phyloP scores from a whole-genome alignment of 2,329 filamentous ascomycete genomes.

The Talaromyces amestolkiae region DNA sequence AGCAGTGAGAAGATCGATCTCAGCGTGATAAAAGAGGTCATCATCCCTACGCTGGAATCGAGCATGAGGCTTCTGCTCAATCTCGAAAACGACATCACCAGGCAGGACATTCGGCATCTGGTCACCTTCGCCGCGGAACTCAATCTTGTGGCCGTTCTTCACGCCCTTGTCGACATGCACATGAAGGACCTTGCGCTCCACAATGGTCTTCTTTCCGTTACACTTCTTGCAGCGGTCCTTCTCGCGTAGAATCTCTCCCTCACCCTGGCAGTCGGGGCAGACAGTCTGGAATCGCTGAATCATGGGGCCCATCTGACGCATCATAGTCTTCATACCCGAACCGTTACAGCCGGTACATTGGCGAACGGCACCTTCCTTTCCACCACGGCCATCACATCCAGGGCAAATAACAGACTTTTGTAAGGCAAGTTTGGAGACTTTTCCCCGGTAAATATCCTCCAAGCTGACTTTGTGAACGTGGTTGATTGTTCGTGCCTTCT shows the following conservation, averaged over 20 bases:
- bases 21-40: slow-evolving; percentile 89
- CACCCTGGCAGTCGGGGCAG: slow-evolving; percentile 95
- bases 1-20: slow-evolving; percentile 93
- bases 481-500: slow-evolving; percentile 92
- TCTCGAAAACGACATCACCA: slow-evolving; percentile 97
- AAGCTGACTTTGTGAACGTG: slow-evolving; percentile 98
- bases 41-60: slow-evolving; percentile 96
- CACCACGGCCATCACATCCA: slow-evolving; percentile 89
- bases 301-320: slow-evolving; percentile 99
- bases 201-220: slow-evolving; percentile 93
- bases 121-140: slow-evolving; percentile 95
- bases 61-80: slow-evolving; percentile 96
- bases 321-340: slow-evolving; percentile 99
- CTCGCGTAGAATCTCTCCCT: slow-evolving; percentile 93
- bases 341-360: slow-evolving; percentile 89
- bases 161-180: slow-evolving; percentile 97
- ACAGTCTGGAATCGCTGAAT: slow-evolving; percentile 99
- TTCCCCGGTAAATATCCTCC: slow-evolving; percentile 96
- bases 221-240: slow-evolving; percentile 98
- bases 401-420: slow-evolving; percentile 97
- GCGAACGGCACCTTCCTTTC: slow-evolving; percentile 97
- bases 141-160: slow-evolving; percentile 89
- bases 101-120: slow-evolving; percentile 89
- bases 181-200: slow-evolving; percentile 96
- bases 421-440: slow-evolving; percentile 93